Percentiles rank a stretch among this genome's conserved stretches.
phyloP scores from a whole-genome alignment of 2,329 filamentous ascomycete species.

The Fusarium longipes region DNA sequence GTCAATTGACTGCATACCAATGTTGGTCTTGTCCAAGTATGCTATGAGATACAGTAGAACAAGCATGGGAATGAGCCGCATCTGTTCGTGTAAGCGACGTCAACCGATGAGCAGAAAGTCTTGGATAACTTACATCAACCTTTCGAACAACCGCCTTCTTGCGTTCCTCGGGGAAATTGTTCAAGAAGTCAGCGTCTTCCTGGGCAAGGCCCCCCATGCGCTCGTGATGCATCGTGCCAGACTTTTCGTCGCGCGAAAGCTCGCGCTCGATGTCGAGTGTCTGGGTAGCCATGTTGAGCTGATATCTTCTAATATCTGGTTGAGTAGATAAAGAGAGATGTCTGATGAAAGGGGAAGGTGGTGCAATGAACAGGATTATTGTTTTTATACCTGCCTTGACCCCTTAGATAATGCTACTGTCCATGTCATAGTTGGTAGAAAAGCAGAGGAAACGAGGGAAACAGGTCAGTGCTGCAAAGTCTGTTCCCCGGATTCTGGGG shows the following conservation, averaged over 20 bases:
- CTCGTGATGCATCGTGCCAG: conserved; percentile 41
- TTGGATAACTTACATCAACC: conserved; percentile 9
- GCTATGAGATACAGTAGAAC: conserved; percentile 19
- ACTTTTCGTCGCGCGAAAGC: conserved; percentile 40
- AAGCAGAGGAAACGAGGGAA: not conserved
- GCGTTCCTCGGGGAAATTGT: conserved; percentile 1
- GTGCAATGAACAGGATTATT: not conserved
- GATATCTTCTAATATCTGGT: not conserved
- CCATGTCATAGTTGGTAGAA: not conserved
- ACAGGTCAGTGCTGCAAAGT: conserved; percentile 1
- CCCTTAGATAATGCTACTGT: not conserved
- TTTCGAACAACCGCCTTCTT: conserved; percentile 6
- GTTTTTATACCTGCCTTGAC: conserved; percentile 1
- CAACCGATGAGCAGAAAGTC: accelerated
- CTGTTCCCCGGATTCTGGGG: conserved; percentile 24
- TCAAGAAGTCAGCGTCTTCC: conserved; percentile 13
- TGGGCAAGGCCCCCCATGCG: not conserved
- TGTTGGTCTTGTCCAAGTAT: conserved; percentile 23
- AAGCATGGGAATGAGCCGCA: conserved; percentile 17
- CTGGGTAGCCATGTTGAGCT: conserved; percentile 23
- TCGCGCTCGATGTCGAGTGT: conserved; percentile 43
- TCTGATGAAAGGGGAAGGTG: not conserved
- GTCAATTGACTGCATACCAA: not conserved
- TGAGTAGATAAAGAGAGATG: not conserved
- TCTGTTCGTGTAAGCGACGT: not conserved